Evolutionary conservation across 257 asterid genomes (phyloP).

Genomic region (Phtheirospermum japonicum): DNA sequence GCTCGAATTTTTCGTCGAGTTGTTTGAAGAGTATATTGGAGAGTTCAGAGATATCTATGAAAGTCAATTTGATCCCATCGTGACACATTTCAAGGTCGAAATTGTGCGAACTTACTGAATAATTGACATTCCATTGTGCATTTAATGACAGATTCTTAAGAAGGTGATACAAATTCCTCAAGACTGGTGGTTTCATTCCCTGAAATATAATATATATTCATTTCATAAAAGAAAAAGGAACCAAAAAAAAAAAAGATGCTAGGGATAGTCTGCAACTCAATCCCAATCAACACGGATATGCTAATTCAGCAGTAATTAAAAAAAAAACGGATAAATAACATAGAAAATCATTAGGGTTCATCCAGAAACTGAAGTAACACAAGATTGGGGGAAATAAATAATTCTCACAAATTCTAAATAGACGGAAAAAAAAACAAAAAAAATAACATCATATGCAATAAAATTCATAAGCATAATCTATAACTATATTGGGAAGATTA

Average conservation of each 20-base stretch:
- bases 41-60: constrained; percentile 41
- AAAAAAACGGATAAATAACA: no score
- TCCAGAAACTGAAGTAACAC: no score
- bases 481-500: background rate
- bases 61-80: constrained; percentile 33
- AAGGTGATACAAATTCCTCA: constrained; percentile 55
- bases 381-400: no score
- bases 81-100: constrained; percentile 36
- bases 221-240: background rate
- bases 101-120: constrained; percentile 30
- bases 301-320: no score
- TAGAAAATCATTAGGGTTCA: no score
- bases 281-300: no score
- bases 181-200: constrained; percentile 47
- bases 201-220: constrained; percentile 28
- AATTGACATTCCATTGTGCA: constrained; percentile 30
- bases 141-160: constrained; percentile 45
- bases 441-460: no score
- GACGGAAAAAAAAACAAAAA: no score
- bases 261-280: no score
- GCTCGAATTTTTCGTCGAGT: constrained; percentile 28
- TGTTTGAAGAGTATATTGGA: constrained; percentile 49
- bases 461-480: no score
- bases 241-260: background rate
- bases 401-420: no score